Base-by-base conservation (phyloP, 768 basidiomycete species). In the Lactarius pseudohatsudake region DNA sequence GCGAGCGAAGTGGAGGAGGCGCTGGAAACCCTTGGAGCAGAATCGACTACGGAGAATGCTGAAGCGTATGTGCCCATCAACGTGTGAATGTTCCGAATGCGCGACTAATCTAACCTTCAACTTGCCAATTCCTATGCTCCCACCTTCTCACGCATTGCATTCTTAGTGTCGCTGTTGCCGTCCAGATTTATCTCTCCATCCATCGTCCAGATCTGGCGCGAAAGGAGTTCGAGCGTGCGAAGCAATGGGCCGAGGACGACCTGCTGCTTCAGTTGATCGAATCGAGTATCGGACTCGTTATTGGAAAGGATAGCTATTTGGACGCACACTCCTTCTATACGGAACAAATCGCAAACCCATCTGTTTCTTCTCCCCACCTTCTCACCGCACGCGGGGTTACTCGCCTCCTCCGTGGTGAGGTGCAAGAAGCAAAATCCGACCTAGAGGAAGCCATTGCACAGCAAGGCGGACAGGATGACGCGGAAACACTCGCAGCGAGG, bases 1-100 rank as follows among this genome's bases (percentile, higher is more conserved):
- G 91, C 91, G 18, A 90, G 88, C 2, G 95, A 97, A 77, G 77
- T 91, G 13, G 95, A 97, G 76, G 95, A 98, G 77, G 95, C 94
- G 2, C 79, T 97, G 30, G 95, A 96, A 76, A 95, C 92, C 0
- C 81, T 98, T 38, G 87, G 88, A 9, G 84, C 79, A 11, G 83
- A 84, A 53, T 74, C 84, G 7, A 89, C 87, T 57, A 85, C 86
- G 38, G 84, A 89, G 69, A 91, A 92, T 71, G 83, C 94, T 43
- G 95, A 98, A 81, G 91, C 92, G 94, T 96, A 76, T 72, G 92
- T 84, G 8, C 26, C 61, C 57, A 64, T 57, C 22, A n/a, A 56
- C 55, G 38, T 59, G 65, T 45, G 60, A 67, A 67, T 59, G n/a
- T 63, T 53, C 61, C n/a, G 53, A 54, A 45, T 59, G 56, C 40